phyloP scores from a whole-genome alignment of 2,329 filamentous ascomycete species.

The Talaromyces albobiverticillius region DNA sequence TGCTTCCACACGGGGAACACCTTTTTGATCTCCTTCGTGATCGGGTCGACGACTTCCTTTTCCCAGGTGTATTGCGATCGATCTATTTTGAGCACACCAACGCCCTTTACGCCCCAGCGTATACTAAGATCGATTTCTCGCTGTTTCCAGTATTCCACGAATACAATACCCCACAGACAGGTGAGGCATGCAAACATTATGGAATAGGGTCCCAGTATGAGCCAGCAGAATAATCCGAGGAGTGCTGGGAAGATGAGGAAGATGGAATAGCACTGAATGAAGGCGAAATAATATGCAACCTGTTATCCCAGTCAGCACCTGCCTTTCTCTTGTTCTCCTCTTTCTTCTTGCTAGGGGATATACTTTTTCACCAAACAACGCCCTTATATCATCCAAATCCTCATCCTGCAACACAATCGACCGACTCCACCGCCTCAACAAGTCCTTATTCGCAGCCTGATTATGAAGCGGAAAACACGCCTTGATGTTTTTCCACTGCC shows the following conservation, averaged over 20 bases:
- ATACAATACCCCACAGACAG: slow-evolving; percentile 82
- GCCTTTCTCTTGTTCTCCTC: too few species aligned
- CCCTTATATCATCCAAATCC: slow-evolving; percentile 73
- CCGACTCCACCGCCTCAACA: slow-evolving; percentile 71
- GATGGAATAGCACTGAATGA: slow-evolving; percentile 83
- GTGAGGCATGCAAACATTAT: slow-evolving; percentile 74
- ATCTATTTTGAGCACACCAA: slow-evolving; percentile 75
- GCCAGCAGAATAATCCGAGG: slow-evolving; percentile 73
- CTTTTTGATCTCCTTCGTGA: slow-evolving; percentile 60
- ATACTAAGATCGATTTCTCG: slow-evolving; percentile 83
- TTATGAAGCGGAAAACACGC: slow-evolving; percentile 84
- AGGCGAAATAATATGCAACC: slow-evolving; percentile 94
- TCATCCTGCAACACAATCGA: slow-evolving; percentile 60
- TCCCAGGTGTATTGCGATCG: slow-evolving; percentile 78
- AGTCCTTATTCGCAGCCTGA: slow-evolving; percentile 68
- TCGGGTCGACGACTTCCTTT: slow-evolving; percentile 23
- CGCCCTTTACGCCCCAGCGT: slow-evolving; percentile 83
- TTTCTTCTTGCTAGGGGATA: too few species aligned
- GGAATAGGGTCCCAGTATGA: slow-evolving; percentile 82
- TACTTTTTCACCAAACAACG: slow-evolving; percentile 72
- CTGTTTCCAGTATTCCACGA: slow-evolving; percentile 95
- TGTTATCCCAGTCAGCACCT: slow-evolving; percentile 24
- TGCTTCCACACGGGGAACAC: slow-evolving; percentile 75
- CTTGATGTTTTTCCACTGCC: slow-evolving; percentile 70
- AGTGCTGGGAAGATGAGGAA: slow-evolving; percentile 80